A percentile compares a stretch with the other conserved stretches of the same genome.
Evolutionary conservation across 352 stramenopile species (phyloP).

Genomic region (Nothophytophthora sp.): DNA sequence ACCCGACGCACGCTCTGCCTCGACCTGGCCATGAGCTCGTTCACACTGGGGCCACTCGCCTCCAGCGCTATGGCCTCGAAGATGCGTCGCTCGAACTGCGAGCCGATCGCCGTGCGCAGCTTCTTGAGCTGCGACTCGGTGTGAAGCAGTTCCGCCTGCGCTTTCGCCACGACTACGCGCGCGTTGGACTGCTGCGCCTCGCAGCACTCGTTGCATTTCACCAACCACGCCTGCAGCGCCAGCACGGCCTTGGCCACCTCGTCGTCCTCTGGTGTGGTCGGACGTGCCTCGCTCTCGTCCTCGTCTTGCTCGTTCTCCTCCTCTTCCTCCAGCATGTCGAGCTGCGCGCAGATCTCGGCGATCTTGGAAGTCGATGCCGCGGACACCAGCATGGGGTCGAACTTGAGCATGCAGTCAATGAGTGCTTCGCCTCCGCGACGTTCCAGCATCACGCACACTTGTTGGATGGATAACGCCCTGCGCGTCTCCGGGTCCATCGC

Average conservation of each 20-base stretch:
- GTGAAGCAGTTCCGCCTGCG: constrained; percentile 44
- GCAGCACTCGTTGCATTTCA: constrained; percentile 61
- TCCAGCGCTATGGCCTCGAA: constrained; percentile 43
- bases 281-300: too few relatives aligned
- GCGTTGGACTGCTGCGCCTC: constrained; percentile 39
- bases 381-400: constrained; percentile 55
- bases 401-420: constrained; percentile 59
- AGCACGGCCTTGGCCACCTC: constrained; percentile 25
- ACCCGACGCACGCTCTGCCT: constrained; percentile 17
- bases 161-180: constrained; percentile 36
- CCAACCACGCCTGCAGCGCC: constrained; percentile 61
- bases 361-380: constrained; percentile 34
- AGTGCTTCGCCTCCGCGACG: constrained; percentile 42
- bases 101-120: constrained; percentile 51
- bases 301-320: constrained; percentile 35
- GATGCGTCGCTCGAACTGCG: constrained; percentile 57
- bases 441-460: constrained; percentile 49
- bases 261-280: too few relatives aligned
- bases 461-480: constrained; percentile 32
- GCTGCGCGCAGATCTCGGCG: constrained; percentile 28
- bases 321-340: constrained; percentile 23
- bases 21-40: constrained; percentile 18
- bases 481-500: constrained; percentile 3
- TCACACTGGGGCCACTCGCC: constrained; percentile 20
- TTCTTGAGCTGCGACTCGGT: constrained; percentile 66